Evolutionary conservation across 106 monocot species (phyloP), one percentile per base, ranked within the genome.

Genomic region (Vanilla planifolia): DNA sequence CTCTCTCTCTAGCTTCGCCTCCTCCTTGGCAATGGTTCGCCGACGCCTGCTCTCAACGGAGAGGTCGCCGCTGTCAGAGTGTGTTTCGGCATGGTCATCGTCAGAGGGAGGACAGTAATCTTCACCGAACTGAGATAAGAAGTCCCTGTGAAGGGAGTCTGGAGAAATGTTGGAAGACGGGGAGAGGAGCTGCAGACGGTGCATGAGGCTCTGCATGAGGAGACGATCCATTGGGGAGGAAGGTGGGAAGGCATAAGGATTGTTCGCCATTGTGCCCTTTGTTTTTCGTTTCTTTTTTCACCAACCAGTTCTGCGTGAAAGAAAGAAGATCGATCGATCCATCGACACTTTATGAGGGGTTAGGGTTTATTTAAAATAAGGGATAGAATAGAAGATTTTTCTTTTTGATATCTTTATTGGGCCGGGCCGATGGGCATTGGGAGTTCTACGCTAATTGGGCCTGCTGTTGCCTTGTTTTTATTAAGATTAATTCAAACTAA

Each of bases 1-100:
- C 77, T 98, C 91, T 70, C 64, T 84, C 82, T 98, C 96, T 2
- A 98, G 75, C 69, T 73, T 82, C 14, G 84, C 75, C 67, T 88
- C 96, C 77, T 98, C 96, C 70, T 61, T 92, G 40, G 75, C 78
- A 28, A 88, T 62, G 45, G 44, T 53, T 21, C 40, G 63, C 36
- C 55, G 75, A 60, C 33, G 68, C n/a, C 63, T 65, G 48, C 53
- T 65, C 19, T 42, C 81, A 43, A 17, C 22, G 21, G 55, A 43
- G 21, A 47, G 17, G 2, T 59, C 55, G 3, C 57, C 78, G n/a
- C 33, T 15, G 11, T 67, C 74, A 8, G 23, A 30, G 16, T 53
- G 64, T 9, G 60, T 37, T 13, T 32, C 53, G 21, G 33, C 29
- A 45, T 11, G 29, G 8, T 85, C 89, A 47, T 71, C 71, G 48